A percentile compares a stretch with the other conserved stretches of the same genome.
Conservation (phyloP, 2,329 filamentous ascomycete genomes). For the Botrytis byssoidea region DNA sequence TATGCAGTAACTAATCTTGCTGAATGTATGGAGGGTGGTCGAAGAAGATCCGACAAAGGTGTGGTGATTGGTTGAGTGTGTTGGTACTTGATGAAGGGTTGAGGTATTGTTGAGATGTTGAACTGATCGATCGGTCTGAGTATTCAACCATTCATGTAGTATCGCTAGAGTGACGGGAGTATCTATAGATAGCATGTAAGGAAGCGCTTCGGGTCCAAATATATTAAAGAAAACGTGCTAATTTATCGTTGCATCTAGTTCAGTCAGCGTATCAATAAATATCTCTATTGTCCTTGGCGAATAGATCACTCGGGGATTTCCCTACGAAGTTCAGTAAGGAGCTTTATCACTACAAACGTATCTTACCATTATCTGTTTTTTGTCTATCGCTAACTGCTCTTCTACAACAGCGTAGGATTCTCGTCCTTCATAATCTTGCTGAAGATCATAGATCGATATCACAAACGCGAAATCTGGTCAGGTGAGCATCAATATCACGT, state of each 20-base stretch:
- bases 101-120: not conserved
- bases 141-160: not conserved
- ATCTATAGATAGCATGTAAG: no score
- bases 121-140: not conserved
- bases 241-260: no score
- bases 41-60: not conserved
- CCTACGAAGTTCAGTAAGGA: no score
- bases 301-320: not conserved
- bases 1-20: not conserved
- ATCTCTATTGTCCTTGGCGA: no score
- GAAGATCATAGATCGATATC: no score
- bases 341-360: no score
- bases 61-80: not conserved
- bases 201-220: not conserved
- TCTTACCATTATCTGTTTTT: not conserved
- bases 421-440: no score
- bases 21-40: not conserved
- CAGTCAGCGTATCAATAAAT: no score
- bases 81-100: not conserved
- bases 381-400: no score
- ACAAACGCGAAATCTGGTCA: not conserved
- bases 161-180: no score
- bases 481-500: not conserved
- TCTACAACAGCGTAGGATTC: no score
- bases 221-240: no score